A percentile compares a stretch with the other conserved stretches of the same genome.
Conservation (phyloP, 2,329 filamentous ascomycete genomes). For the Aspergillus sojae region DNA sequence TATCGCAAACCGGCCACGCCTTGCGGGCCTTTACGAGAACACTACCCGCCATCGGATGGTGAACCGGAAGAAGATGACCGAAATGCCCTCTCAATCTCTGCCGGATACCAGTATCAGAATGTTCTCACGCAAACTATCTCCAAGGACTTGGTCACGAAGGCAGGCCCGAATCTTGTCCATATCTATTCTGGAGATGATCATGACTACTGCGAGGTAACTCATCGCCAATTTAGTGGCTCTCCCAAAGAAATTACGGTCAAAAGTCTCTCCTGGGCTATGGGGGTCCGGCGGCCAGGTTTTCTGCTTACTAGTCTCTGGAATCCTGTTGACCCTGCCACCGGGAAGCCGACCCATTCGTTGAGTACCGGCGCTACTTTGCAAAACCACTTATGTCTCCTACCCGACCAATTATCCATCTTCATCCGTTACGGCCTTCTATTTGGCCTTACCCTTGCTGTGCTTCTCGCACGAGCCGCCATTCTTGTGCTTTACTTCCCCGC, state of each 20-base stretch:
- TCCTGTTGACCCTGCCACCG: constrained; percentile 66
- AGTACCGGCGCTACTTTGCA: constrained; percentile 65
- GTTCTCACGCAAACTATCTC: constrained; percentile 80
- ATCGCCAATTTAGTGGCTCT: constrained; percentile 67
- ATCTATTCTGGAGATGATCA: constrained; percentile 97
- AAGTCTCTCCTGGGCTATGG: constrained; percentile 94
- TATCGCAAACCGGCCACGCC: constrained; percentile 81
- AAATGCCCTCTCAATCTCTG: constrained; percentile 75
- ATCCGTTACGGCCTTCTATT: constrained; percentile 73
- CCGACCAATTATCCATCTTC: constrained; percentile 83
- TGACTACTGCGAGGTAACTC: constrained; percentile 91
- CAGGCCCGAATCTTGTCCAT: constrained; percentile 75
- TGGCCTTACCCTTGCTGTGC: constrained; percentile 52
- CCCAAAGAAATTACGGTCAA: constrained; percentile 90
- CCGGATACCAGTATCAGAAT: constrained; percentile 96
- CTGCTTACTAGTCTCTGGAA: constrained; percentile 90
- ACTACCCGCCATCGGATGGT: constrained; percentile 71
- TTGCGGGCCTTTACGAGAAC: constrained; percentile 84
- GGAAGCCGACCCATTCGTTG: constrained; percentile 30
- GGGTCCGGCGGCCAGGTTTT: constrained; percentile 83
- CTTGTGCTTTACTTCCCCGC: constrained; percentile 28
- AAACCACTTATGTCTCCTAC: constrained; percentile 86
- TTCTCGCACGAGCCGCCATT: constrained; percentile 49
- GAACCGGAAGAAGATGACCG: constrained; percentile 62
- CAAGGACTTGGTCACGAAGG: constrained; percentile 70